Percentiles rank a stretch among this genome's conserved stretches.
phyloP scores from a whole-genome alignment of 139 green algal genomes.

The Chlamydomonas asymmetrica region DNA sequence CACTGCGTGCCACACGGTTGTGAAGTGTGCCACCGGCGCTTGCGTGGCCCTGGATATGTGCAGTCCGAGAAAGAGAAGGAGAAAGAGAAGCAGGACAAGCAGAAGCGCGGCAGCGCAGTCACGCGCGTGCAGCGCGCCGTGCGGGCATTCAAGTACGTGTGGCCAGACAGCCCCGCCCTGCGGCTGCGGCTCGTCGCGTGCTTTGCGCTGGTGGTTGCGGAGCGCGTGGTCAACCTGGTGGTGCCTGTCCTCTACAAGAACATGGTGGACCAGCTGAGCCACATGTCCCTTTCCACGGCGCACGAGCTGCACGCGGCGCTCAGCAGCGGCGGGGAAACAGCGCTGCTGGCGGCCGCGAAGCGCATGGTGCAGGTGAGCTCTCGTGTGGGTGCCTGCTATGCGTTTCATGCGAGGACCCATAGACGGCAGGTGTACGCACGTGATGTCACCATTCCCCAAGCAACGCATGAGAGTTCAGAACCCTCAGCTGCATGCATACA shows the following conservation, averaged over 20 bases:
- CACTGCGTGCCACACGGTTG: no score
- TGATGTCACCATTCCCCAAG: no score
- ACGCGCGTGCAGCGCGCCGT: slow-evolving; percentile 17
- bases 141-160: slow-evolving; percentile 57
- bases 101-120: background rate
- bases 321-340: background rate
- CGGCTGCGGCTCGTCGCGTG: slow-evolving; percentile 56
- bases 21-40: no score
- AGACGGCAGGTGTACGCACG: no score
- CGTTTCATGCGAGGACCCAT: slow-evolving; percentile 2
- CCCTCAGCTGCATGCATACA: no score
- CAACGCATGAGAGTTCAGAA: no score
- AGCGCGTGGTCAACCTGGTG: slow-evolving; percentile 76
- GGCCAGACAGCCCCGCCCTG: slow-evolving; percentile 44
- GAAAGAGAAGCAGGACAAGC: slow-evolving; percentile 12
- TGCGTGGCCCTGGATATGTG: no score
- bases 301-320: background rate
- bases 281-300: no score
- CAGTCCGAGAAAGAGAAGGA: slow-evolving; percentile 29
- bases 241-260: slow-evolving; percentile 72
- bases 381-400: background rate
- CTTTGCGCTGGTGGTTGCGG: slow-evolving; percentile 63
- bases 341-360: slow-evolving; percentile 5
- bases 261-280: slow-evolving; percentile 63
- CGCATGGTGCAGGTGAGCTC: background rate